phyloP scores from a whole-genome alignment of 345 rosid genomes.

The Salix koriyanagi region DNA sequence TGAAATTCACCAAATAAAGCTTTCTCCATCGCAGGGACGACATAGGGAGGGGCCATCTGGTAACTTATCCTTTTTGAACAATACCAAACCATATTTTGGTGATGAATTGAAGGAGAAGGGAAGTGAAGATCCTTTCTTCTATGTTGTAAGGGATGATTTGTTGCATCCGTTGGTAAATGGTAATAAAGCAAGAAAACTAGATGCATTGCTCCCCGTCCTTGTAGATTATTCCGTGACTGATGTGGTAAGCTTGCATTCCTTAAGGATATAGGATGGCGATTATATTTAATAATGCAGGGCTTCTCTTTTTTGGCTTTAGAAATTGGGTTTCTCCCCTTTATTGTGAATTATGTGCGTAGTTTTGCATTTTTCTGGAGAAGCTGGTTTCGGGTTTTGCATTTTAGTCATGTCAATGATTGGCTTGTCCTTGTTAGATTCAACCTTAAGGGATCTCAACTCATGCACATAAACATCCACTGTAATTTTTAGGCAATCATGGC shows the following conservation, averaged over 20 bases:
- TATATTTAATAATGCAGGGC: neutral
- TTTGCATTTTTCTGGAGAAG: neutral
- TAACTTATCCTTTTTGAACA: slow-evolving; percentile 32
- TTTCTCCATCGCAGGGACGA: slow-evolving; percentile 29
- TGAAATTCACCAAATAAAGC: slow-evolving; percentile 48
- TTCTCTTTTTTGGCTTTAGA: neutral
- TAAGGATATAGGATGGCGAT: neutral
- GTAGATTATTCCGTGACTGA: slow-evolving; percentile 60
- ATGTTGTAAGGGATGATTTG: slow-evolving; percentile 80
- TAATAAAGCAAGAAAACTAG: slow-evolving; percentile 89
- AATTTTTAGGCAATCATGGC: neutral
- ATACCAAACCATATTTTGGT: slow-evolving; percentile 41
- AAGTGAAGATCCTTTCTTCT: slow-evolving; percentile 43
- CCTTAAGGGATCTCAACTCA: neutral
- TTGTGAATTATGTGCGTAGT: neutral
- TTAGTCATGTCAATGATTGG: neutral
- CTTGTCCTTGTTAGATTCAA: neutral
- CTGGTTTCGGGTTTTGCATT: neutral
- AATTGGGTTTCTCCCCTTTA: neutral
- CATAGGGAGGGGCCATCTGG: slow-evolving; percentile 18
- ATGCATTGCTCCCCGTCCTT: slow-evolving; percentile 68
- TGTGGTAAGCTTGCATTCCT: slow-evolving; percentile 54
- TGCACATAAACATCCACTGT: neutral
- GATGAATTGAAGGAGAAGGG: slow-evolving; percentile 20
- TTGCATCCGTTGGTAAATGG: slow-evolving; percentile 86